Conservation (phyloP, 306 rosid genomes). For the Ammopiptanthus mongolicus region DNA sequence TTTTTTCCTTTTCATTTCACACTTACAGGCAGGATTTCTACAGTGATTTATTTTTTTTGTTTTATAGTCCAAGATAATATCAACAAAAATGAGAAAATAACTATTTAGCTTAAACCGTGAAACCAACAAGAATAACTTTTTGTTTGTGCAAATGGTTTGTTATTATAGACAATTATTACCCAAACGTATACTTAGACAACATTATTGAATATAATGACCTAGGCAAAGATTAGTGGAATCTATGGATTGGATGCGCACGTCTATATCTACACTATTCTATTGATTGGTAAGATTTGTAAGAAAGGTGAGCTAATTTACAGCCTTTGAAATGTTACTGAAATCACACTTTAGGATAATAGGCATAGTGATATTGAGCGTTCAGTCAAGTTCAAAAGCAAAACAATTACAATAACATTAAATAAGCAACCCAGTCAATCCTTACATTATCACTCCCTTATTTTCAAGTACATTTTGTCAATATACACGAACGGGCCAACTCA, state of each 20-base stretch:
- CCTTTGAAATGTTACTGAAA: background rate
- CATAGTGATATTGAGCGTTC: background rate
- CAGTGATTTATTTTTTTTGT: conserved; percentile 16
- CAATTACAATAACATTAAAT: background rate
- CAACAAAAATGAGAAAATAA: conserved; percentile 1
- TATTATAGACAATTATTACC: conserved; percentile 54
- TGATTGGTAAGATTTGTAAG: conserved; percentile 24
- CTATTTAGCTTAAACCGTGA: background rate
- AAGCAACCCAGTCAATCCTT: background rate
- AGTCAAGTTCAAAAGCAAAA: background rate
- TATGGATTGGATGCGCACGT: conserved; percentile 42
- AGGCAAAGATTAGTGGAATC: conserved; percentile 57
- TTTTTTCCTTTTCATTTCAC: conserved; percentile 24
- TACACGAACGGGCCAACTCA: background rate
- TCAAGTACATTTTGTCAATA: background rate
- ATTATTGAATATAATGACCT: conserved; percentile 54
- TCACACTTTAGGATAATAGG: background rate
- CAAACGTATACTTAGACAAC: conserved; percentile 50
- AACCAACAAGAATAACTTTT: conserved; percentile 16
- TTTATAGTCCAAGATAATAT: background rate
- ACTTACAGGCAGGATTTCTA: conserved; percentile 39
- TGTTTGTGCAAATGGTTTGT: conserved; percentile 33
- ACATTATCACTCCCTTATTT: background rate
- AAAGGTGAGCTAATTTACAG: background rate
- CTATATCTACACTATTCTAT: conserved; percentile 24